These are phyloP conservation scores for Nicotiana benthamiana DNA, from an alignment of 257 asterid species.

Conservation along the genomic window DNA sequence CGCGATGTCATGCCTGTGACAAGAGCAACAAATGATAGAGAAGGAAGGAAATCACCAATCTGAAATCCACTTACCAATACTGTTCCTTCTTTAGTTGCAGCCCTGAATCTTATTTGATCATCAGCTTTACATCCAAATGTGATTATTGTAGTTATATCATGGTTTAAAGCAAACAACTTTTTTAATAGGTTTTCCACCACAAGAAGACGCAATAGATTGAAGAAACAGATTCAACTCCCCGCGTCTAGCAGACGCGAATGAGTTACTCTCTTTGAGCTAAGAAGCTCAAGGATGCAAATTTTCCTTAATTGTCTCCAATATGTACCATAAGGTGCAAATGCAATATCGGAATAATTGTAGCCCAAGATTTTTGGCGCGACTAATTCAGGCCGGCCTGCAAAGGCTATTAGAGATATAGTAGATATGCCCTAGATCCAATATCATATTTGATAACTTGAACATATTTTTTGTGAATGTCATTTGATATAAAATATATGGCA, in stretches of 20 bases:
- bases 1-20: constrained; percentile 9
- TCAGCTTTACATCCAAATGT: constrained; percentile 16
- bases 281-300: constrained; percentile 15
- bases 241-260: constrained; percentile 6
- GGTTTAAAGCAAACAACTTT: neutral
- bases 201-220: neutral
- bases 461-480: too few species aligned
- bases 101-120: constrained; percentile 11
- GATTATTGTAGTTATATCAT: constrained; percentile 1
- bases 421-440: too few species aligned
- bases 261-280: constrained; percentile 5
- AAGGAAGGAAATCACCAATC: constrained; percentile 20
- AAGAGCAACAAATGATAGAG: constrained; percentile 7
- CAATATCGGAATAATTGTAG: constrained; percentile 14
- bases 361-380: neutral
- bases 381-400: constrained; percentile 12
- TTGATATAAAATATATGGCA: too few species aligned
- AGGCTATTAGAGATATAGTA: too few species aligned
- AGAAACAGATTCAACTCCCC: constrained; percentile 5
- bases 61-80: neutral
- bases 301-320: constrained; percentile 23
- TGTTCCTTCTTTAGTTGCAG: neutral
- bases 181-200: neutral
- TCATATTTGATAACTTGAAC: too few species aligned
- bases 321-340: constrained; percentile 16